Evolutionary conservation across 345 rosid genomes (phyloP), one percentile per base, ranked within the genome.

Genomic region (Clausena lansium): DNA sequence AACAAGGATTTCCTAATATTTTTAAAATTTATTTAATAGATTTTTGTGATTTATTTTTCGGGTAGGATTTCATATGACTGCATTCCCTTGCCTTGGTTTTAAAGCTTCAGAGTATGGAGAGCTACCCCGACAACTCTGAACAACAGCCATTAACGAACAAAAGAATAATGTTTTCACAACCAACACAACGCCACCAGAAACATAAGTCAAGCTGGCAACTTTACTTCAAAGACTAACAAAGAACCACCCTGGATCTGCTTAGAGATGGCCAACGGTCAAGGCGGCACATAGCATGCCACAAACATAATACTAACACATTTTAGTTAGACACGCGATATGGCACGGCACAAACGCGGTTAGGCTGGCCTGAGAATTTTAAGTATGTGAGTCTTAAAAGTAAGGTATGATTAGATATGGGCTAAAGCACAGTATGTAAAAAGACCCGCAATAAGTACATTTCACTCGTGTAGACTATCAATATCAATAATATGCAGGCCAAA

Each of bases 91-190:
- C 64, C 81, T 78, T 76, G 8, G 57, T 60, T 61, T 55, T 63
- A n/a, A 75, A 80, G 80, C 70, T 79, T 76, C 70, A 67, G 30
- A 68, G 30, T 45, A 11, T 69, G 7, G 32, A 20, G 20, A n/a
- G 39, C 59, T 20, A 15, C 22, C 22, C 45, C 57, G 30, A 55
- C 63, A 22, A n/a, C 19, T 33, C 64, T 22, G 13, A 61, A 30
- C 68, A 74, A 27, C 67, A 74, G 39, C 61, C 62, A 32, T 71
- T 15, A 71, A 35, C 35, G 45, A 65, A 50, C 25, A 33, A 57
- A 22, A 2, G 64, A 72, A 72, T 6, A 33, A 71, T 35, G 22
- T n/a, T 57, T 33, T 13, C 35, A 45, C 47, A 76, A 76, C 71
- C 36, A 52, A 52, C 78, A n/a, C 35, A 76, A 6, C 32, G 24